phyloP scores from a whole-genome alignment of 345 rosid species.

The Salix koriyanagi region DNA sequence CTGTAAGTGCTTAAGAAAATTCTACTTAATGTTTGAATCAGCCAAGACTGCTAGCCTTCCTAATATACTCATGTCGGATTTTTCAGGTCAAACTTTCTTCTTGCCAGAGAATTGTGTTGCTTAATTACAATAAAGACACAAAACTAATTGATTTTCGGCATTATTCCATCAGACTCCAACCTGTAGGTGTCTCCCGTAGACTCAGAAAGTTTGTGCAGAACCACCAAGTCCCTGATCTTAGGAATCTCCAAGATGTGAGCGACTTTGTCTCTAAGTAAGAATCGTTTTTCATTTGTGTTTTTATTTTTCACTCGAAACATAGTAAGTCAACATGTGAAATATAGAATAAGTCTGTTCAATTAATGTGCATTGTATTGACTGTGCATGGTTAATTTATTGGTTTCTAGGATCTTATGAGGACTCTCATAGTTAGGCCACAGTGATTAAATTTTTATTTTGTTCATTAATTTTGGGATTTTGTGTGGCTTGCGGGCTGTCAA shows the following conservation, averaged over 20 bases:
- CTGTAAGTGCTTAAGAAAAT: constrained; percentile 45
- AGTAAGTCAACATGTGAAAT: background rate
- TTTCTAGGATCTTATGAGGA: background rate
- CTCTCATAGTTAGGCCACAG: background rate
- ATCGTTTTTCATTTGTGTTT: background rate
- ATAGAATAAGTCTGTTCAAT: background rate
- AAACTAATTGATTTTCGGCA: constrained; percentile 83
- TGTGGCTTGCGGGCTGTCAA: background rate
- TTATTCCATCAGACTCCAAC: constrained; percentile 85
- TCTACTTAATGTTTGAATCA: constrained; percentile 8
- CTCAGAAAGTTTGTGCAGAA: constrained; percentile 83
- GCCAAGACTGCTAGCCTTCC: constrained; percentile 4
- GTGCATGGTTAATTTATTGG: background rate
- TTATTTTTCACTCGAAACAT: background rate
- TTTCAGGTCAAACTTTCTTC: constrained; percentile 87
- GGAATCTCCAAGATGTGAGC: constrained; percentile 85
- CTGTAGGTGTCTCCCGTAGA: constrained; percentile 81
- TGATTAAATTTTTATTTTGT: background rate
- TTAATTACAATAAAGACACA: constrained; percentile 83
- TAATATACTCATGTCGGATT: constrained; percentile 19
- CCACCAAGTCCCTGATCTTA: constrained; percentile 82
- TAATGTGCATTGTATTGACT: background rate
- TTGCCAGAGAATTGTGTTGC: constrained; percentile 88
- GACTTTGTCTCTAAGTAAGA: constrained; percentile 87
- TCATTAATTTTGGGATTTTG: background rate